Conservation (phyloP, 352 stramenopile species). For the Phytophthora foliorum region DNA sequence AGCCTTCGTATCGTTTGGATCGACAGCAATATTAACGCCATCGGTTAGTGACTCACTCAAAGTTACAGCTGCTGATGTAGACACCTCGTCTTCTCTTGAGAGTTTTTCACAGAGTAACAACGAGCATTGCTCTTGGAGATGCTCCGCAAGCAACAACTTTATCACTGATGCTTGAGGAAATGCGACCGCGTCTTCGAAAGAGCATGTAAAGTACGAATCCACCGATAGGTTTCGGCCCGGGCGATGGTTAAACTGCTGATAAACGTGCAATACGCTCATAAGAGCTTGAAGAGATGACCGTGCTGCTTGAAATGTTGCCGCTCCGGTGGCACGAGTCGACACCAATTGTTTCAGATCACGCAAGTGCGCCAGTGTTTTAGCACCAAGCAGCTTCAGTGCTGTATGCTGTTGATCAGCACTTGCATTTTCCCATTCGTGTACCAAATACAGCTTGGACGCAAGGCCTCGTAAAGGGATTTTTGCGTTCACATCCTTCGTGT, state of each 20-base stretch:
- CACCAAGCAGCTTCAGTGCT: slow-evolving; percentile 29
- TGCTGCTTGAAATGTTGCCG: slow-evolving; percentile 18
- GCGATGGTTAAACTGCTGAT: slow-evolving; percentile 17
- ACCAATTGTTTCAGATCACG: slow-evolving; percentile 18
- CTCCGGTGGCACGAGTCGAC: slow-evolving; percentile 1
- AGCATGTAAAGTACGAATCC: slow-evolving; percentile 55
- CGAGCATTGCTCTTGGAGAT: slow-evolving; percentile 79
- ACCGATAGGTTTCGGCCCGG: slow-evolving; percentile 16
- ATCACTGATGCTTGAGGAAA: slow-evolving; percentile 66
- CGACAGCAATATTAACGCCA: neutral
- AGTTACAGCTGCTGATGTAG: neutral
- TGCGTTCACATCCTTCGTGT: slow-evolving; percentile 32
- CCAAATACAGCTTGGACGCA: slow-evolving; percentile 57
- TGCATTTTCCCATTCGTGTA: slow-evolving; percentile 57
- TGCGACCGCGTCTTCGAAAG: slow-evolving; percentile 46
- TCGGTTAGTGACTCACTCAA: neutral
- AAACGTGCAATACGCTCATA: slow-evolving; percentile 24
- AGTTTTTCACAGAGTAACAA: slow-evolving; percentile 70
- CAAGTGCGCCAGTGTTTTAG: slow-evolving; percentile 18
- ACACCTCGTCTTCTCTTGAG: slow-evolving; percentile 48
- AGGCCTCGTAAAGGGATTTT: slow-evolving; percentile 62
- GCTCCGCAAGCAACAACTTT: slow-evolving; percentile 74
- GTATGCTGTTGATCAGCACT: slow-evolving; percentile 20
- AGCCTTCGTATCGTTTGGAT: neutral
- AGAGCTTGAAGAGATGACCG: slow-evolving; percentile 37